phyloP scores from a whole-genome alignment of 768 basidiomycete genomes.

The Lentinula aciculospora region DNA sequence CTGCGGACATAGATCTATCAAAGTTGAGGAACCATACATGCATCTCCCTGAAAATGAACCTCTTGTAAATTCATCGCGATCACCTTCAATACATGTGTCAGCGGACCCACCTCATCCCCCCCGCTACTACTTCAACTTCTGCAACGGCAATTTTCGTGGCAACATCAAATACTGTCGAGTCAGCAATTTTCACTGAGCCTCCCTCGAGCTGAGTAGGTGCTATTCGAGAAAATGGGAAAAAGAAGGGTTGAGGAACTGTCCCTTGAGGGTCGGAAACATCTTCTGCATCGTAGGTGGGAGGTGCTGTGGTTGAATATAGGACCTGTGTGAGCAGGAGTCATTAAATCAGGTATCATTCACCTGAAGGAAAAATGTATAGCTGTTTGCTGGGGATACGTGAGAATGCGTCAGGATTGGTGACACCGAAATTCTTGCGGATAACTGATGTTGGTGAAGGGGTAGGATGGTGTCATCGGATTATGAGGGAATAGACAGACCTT shows the following conservation, averaged over 20 bases:
- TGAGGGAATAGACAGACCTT: not conserved
- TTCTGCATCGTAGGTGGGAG: constrained; percentile 27
- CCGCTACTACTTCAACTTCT: constrained; percentile 54
- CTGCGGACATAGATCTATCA: not conserved
- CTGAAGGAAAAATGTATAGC: constrained; percentile 49
- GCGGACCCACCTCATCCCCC: constrained; percentile 40
- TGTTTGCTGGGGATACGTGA: constrained; percentile 37
- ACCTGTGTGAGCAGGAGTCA: not conserved
- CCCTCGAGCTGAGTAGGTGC: constrained; percentile 38
- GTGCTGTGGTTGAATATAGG: constrained; percentile 16
- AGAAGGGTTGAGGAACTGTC: constrained; percentile 36
- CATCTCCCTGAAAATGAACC: constrained; percentile 35
- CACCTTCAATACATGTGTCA: not conserved
- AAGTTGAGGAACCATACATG: constrained; percentile 33
- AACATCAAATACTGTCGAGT: constrained; percentile 45
- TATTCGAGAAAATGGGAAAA: constrained; percentile 46
- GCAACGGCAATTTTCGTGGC: constrained; percentile 49
- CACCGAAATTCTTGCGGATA: constrained; percentile 5
- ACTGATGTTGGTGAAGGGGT: not conserved
- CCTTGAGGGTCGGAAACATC: constrained; percentile 40
- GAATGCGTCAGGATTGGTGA: constrained; percentile 28
- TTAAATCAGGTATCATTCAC: constrained; percentile 17
- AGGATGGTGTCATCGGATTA: not conserved
- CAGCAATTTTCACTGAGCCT: constrained; percentile 45
- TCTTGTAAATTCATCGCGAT: not conserved